phyloP scores from a whole-genome alignment of 495 filamentous ascomycete species.

The Aspergillus heteromorphus region DNA sequence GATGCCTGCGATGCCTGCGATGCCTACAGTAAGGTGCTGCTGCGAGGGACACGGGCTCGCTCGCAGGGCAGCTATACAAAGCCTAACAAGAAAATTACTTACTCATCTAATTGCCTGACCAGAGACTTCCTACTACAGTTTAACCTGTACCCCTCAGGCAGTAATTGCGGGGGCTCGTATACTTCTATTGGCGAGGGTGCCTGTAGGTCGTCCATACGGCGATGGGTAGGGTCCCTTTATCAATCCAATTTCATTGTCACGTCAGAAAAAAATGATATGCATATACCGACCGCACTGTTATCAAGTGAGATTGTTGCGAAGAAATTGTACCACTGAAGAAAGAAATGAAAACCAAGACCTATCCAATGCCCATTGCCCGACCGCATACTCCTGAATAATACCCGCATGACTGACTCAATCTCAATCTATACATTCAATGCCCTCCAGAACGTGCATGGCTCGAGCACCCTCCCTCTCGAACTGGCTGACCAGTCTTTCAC shows the following conservation, averaged over 20 bases:
- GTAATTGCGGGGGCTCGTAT: too few species aligned
- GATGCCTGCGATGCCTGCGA: too few species aligned
- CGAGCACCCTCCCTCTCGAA: constrained; percentile 79
- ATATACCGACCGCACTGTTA: constrained; percentile 14
- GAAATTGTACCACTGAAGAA: constrained; percentile 9
- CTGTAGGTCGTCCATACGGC: too few species aligned
- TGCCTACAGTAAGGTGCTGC: too few species aligned
- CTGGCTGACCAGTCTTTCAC: constrained; percentile 68
- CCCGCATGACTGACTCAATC: constrained; percentile 24
- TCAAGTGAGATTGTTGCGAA: constrained; percentile 11
- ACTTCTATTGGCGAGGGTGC: too few species aligned
- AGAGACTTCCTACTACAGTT: too few species aligned
- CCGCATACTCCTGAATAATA: constrained; percentile 14
- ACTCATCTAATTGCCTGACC: too few species aligned
- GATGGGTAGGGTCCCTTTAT: too few species aligned
- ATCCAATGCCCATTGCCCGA: constrained; percentile 23
- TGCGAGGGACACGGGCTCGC: too few species aligned
- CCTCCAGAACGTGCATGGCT: constrained; percentile 73
- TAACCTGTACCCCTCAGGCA: too few species aligned
- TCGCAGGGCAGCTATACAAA: too few species aligned
- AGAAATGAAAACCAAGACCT: constrained; percentile 5
- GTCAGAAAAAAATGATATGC: background rate
- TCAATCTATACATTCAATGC: constrained; percentile 54
- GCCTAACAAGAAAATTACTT: too few species aligned
- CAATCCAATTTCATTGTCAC: background rate